phyloP scores from a whole-genome alignment of 306 rosid genomes.

The Begonia loranthoides region DNA sequence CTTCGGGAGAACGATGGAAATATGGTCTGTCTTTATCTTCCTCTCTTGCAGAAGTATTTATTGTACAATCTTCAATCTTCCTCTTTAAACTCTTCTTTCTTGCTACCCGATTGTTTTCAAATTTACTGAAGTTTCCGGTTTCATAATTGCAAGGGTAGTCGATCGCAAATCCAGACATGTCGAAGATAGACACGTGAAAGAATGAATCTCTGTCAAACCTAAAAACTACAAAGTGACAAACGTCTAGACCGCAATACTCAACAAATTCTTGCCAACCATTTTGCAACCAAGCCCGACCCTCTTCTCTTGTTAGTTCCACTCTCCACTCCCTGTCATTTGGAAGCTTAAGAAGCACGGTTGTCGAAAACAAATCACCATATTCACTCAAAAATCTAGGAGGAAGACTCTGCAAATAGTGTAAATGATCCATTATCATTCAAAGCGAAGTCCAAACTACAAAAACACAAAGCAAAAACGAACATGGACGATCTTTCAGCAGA shows the following conservation, averaged over 20 bases:
- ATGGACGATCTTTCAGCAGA: too few species aligned
- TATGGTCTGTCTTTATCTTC: too few species aligned
- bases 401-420: background rate
- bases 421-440: too few species aligned
- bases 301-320: background rate
- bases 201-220: too few species aligned
- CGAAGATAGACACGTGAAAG: background rate
- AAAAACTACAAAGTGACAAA: too few species aligned
- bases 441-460: too few species aligned
- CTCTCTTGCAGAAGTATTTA: background rate
- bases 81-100: too few species aligned
- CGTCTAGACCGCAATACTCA: background rate
- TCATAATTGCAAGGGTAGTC: background rate
- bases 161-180: too few species aligned
- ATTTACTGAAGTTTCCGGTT: background rate
- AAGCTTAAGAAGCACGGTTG: background rate
- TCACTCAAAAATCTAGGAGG: background rate
- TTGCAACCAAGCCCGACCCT: constrained; percentile 2
- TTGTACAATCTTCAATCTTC: background rate
- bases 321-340: constrained; percentile 6
- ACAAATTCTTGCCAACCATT: constrained; percentile 4
- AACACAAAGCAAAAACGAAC: too few species aligned
- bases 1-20: too few species aligned
- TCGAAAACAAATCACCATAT: constrained; percentile 2
- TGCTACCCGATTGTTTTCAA: background rate